Percentiles rank a stretch among this genome's conserved stretches.
These are phyloP conservation scores for Pulveroboletus ravenelii DNA, from an alignment of 768 basidiomycete genomes.

Conservation along the genomic window DNA sequence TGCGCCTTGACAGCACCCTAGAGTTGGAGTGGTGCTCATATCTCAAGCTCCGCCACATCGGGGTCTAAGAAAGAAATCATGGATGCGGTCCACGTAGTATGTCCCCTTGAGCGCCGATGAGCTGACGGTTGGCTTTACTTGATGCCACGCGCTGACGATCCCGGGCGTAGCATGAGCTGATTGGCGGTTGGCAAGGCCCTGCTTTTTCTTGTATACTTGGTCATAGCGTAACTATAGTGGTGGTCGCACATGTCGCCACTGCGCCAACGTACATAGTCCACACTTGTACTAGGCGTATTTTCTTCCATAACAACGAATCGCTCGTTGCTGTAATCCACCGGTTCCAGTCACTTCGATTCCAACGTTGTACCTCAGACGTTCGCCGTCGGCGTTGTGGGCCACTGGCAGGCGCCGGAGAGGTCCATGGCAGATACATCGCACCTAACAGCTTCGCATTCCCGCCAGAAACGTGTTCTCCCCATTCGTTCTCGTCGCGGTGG, in stretches of 20 bases:
- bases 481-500: constrained; percentile 77
- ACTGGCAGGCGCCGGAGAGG: constrained; percentile 10
- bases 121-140: constrained; percentile 46
- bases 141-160: not conserved
- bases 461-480: constrained; percentile 77
- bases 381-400: constrained; percentile 4
- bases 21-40: no score
- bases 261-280: constrained; percentile 6
- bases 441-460: constrained; percentile 35
- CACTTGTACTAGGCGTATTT: constrained; percentile 5
- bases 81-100: constrained; percentile 11
- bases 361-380: not conserved
- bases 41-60: no score
- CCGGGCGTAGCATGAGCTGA: not conserved
- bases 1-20: no score
- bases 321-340: not conserved
- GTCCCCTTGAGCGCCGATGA: not conserved
- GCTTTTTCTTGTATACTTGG: not conserved
- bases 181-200: not conserved
- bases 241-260: not conserved
- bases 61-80: no score
- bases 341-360: constrained; percentile 1
- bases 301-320: constrained; percentile 8
- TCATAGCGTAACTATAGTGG: not conserved
- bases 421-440: constrained; percentile 35